A percentile compares a stretch with the other conserved stretches of the same genome.
Conservation (phyloP, 495 filamentous ascomycete genomes). For the Aspergillus cristatus region DNA sequence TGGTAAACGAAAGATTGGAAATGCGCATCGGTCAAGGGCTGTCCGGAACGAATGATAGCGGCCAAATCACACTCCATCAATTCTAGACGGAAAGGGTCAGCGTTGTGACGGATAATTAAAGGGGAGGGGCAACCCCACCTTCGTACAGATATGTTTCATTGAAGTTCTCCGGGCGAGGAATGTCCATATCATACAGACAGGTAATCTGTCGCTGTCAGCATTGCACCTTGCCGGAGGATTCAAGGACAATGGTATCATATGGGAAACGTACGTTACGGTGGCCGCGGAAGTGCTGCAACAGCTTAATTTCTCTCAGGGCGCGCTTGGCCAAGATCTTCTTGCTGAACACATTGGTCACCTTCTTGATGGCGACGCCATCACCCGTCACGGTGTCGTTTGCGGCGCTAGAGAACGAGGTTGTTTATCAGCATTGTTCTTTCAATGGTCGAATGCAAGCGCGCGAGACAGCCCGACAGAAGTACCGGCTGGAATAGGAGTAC, state of each 20-base stretch:
- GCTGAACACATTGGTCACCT: conserved; percentile 99
- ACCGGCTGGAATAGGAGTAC: conserved; percentile 14
- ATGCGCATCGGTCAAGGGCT: conserved; percentile 91
- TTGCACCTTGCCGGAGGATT: not conserved
- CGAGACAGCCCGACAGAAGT: not conserved
- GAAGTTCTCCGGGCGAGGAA: conserved; percentile 94
- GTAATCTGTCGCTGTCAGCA: conserved; percentile 64
- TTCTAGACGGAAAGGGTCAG: conserved; percentile 45
- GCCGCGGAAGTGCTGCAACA: conserved; percentile 94
- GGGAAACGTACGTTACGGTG: conserved; percentile 59
- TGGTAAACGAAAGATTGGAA: conserved; percentile 95
- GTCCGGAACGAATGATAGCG: conserved; percentile 93
- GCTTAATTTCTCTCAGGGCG: conserved; percentile 94
- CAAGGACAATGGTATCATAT: too few species aligned
- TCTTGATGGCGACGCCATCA: conserved; percentile 98
- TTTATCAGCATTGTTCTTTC: not conserved
- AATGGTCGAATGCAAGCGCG: not conserved
- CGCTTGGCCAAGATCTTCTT: conserved; percentile 99
- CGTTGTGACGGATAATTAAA: not conserved
- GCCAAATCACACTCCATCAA: conserved; percentile 99
- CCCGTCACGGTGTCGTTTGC: conserved; percentile 84
- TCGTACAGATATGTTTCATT: conserved; percentile 99
- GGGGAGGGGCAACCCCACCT: conserved; percentile 44
- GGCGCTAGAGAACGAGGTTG: conserved; percentile 65
- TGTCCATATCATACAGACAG: conserved; percentile 99